Conservation (phyloP, 2,329 filamentous ascomycete species). For the Colletotrichum sp. region DNA sequence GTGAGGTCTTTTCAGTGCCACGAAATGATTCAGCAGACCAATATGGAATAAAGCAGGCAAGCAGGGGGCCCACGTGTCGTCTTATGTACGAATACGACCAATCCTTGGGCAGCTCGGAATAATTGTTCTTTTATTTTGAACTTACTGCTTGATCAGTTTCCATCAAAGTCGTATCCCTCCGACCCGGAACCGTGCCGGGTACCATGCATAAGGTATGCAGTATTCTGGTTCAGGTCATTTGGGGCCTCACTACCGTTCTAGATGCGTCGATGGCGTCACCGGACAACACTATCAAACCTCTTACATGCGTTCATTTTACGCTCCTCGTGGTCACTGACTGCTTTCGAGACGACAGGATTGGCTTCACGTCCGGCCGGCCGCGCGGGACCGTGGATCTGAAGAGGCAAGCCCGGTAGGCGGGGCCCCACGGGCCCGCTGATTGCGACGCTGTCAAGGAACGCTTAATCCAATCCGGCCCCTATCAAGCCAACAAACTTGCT, state of each 20-base stretch:
- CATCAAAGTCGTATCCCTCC: background rate
- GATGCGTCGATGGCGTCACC: conserved; percentile 19
- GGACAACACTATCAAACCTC: conserved; percentile 14
- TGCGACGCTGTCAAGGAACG: conserved; percentile 11
- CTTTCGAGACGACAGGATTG: background rate
- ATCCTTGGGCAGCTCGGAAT: background rate
- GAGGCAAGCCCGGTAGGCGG: background rate
- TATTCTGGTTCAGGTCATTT: background rate
- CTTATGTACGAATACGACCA: background rate
- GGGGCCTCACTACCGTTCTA: background rate
- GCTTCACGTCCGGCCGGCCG: background rate
- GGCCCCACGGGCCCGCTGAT: conserved; percentile 35
- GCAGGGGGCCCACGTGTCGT: background rate
- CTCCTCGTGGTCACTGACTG: background rate
- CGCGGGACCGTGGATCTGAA: background rate
- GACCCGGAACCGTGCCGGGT: background rate
- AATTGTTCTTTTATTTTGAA: background rate
- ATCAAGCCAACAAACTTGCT: background rate
- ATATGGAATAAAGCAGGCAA: fast-evolving
- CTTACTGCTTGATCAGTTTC: background rate
- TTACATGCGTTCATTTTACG: background rate
- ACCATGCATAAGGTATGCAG: background rate
- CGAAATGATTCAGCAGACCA: background rate
- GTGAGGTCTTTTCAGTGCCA: background rate
- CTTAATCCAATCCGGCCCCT: background rate